Evolutionary conservation across 257 asterid genomes (phyloP), one percentile per base, ranked within the genome.

Genomic region (Solanum pinnatisectum): DNA sequence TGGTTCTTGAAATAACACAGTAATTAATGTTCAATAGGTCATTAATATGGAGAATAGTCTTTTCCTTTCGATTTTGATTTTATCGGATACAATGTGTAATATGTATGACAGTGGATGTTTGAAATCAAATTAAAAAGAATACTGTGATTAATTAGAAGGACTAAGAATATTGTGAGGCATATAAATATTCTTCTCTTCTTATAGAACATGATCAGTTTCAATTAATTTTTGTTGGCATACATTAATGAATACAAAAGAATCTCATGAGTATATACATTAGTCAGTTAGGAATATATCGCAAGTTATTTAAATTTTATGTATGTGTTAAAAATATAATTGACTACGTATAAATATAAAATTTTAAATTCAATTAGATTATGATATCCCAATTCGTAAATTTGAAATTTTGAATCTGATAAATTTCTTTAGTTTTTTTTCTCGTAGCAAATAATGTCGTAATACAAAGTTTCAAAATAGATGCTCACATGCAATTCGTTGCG

Each of bases 361-460:
- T 65, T 1, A 11, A 5, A 65, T 65, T 65, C 4, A 65, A n/a
- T 65, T 65, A 11, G 72, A 65, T 65, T n/a, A n/a, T 63, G 16
- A 11, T n/a, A 65, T n/a, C 1, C 4, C 3, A 60, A 10, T 0
- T 10, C 8, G 1, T n/a, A 25, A 65, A 65, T 1, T 1, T n/a
- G 0, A 65, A 63, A 52, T 23, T 63, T 63, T n/a, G 2, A 65
- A 4, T 65, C 3, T 8, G 2, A 23, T 63, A 59, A 8, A 1
- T 22, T 59, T 22, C 25, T 4, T 14, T 27, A 27, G 49, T 42
- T 42, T 5, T 68, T 27, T 27, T 6, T 12, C 39, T 70, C 5
- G 10, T 30, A 30, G 77, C 12, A 70, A 70, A 27, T n/a, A 65
- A 65, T 68, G 37, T 8, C 0, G 22, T 68, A 14, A 27, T 27